Conservation (phyloP, 768 basidiomycete species). For the Mrakia blollopis region DNA sequence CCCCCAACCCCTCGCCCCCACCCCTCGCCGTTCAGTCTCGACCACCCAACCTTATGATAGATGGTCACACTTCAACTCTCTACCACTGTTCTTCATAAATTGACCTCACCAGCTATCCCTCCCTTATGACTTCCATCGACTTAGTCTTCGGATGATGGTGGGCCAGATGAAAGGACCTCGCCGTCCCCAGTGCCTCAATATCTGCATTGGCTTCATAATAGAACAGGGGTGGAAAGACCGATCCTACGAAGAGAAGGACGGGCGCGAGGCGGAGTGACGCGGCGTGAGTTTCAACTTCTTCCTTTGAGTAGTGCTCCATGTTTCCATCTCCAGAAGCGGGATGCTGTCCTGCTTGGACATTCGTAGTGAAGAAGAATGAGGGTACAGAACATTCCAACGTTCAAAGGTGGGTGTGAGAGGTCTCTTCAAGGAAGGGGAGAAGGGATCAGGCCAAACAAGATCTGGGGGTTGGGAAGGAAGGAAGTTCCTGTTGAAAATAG, state of each 20-base stretch:
- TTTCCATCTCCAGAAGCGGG: too few relatives aligned
- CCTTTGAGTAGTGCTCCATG: too few relatives aligned
- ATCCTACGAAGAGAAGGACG: background rate
- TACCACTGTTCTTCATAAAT: background rate
- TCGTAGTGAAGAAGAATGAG: too few relatives aligned
- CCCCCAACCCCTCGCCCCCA: background rate
- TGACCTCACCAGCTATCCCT: background rate
- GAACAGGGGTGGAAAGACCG: background rate
- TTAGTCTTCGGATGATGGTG: background rate
- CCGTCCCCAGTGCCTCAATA: too few relatives aligned
- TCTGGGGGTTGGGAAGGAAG: too few relatives aligned
- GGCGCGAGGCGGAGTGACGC: background rate
- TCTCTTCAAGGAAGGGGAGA: too few relatives aligned
- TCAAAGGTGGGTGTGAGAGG: too few relatives aligned
- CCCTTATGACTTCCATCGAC: background rate
- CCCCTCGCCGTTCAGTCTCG: background rate
- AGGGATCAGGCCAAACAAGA: too few relatives aligned
- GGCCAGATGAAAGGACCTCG: background rate
- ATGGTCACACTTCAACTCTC: background rate
- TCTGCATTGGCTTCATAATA: background rate
- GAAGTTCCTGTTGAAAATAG: too few relatives aligned
- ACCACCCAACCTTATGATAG: background rate
- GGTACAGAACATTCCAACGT: too few relatives aligned
- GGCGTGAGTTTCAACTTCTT: background rate
- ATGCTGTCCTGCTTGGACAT: too few relatives aligned